Evolutionary conservation across 441 rosid genomes (phyloP).

Genomic region (Croton laevigatus): DNA sequence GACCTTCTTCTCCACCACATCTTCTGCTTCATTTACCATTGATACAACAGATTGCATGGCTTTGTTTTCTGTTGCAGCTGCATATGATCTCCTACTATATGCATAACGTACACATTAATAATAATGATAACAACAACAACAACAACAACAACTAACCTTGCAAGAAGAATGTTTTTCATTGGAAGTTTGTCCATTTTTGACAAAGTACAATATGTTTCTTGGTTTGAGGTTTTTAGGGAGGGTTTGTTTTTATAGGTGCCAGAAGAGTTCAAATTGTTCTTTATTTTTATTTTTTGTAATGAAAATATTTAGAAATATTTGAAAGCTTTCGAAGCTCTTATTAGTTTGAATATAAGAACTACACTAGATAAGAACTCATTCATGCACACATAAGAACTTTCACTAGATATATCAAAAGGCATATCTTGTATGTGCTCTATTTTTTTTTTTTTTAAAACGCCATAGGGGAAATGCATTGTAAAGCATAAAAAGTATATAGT

Average conservation of each 20-base stretch:
- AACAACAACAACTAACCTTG: slow-evolving; percentile 13
- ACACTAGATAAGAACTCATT: not conserved
- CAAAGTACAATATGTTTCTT: not conserved
- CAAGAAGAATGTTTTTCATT: slow-evolving; percentile 24
- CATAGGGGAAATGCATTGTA: too few species aligned
- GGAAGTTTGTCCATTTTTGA: slow-evolving; percentile 29
- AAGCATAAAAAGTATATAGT: too few species aligned
- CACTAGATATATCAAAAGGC: not conserved
- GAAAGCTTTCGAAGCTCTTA: too few species aligned
- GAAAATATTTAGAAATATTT: too few species aligned
- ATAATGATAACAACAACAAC: not conserved
- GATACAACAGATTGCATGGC: slow-evolving; percentile 9
- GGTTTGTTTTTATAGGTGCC: not conserved
- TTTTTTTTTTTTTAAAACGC: too few species aligned
- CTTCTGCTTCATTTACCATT: slow-evolving; percentile 18
- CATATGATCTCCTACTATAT: slow-evolving; percentile 21
- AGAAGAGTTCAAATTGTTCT: too few species aligned
- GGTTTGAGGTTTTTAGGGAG: not conserved
- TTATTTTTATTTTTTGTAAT: too few species aligned
- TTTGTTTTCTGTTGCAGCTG: slow-evolving; percentile 25
- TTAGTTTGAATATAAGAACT: too few species aligned
- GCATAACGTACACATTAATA: not conserved
- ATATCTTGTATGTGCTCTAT: not conserved
- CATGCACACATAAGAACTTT: too few species aligned
- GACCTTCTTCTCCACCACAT: slow-evolving; percentile 13